Percentiles rank a stretch among this genome's conserved stretches.
phyloP scores from a whole-genome alignment of 768 basidiomycete genomes.

The Suillus weaverae region DNA sequence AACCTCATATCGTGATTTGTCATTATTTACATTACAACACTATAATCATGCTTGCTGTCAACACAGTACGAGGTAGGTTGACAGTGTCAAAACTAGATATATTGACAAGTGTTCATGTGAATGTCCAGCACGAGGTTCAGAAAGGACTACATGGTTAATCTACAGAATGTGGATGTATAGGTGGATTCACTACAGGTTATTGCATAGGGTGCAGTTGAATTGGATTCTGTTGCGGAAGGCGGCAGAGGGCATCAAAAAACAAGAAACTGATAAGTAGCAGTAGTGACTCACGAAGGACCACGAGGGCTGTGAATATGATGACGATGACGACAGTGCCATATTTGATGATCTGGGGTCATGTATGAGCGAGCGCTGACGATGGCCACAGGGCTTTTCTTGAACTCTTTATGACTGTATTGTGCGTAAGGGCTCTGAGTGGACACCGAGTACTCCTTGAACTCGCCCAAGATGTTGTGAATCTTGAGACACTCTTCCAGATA shows the following conservation, averaged over 20 bases:
- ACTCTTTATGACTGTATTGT: slow-evolving; percentile 85
- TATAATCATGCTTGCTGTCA: too few relatives aligned
- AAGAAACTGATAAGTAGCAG: slow-evolving; percentile 9
- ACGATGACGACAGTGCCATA: slow-evolving; percentile 74
- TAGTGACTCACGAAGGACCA: slow-evolving; percentile 69
- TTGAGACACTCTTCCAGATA: slow-evolving; percentile 99
- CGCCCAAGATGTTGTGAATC: slow-evolving; percentile 96
- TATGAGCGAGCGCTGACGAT: slow-evolving; percentile 86
- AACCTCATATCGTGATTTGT: too few relatives aligned
- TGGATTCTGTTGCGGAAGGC: slow-evolving; percentile 60
- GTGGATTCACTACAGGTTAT: slow-evolving; percentile 53
- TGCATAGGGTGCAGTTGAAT: slow-evolving; percentile 66
- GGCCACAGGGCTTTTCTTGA: slow-evolving; percentile 86
- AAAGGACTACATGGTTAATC: slow-evolving; percentile 30
- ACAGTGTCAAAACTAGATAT: slow-evolving; percentile 11
- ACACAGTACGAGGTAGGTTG: slow-evolving; percentile 4
- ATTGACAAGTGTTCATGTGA: slow-evolving; percentile 7
- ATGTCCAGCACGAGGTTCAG: slow-evolving; percentile 6
- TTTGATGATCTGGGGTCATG: slow-evolving; percentile 62
- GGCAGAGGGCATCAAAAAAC: slow-evolving; percentile 32
- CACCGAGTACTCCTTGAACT: slow-evolving; percentile 91
- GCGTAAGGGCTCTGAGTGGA: slow-evolving; percentile 91
- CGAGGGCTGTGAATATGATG: slow-evolving; percentile 68
- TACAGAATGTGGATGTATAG: slow-evolving; percentile 29
- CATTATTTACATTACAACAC: too few relatives aligned